A percentile compares a stretch with the other conserved stretches of the same genome.
Conservation (phyloP, 116 monocot species). For the Papilionanthe hybrid region DNA sequence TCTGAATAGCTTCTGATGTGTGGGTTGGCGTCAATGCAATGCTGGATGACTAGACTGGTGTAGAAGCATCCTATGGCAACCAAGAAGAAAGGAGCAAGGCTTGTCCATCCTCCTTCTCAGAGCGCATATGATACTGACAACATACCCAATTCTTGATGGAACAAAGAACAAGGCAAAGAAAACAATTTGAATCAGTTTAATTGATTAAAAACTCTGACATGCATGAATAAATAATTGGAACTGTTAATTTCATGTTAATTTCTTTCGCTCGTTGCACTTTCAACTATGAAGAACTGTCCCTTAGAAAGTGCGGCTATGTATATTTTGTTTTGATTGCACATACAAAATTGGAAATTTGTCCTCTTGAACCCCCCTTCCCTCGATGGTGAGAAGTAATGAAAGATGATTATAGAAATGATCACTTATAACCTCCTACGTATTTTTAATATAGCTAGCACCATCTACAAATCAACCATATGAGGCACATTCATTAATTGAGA, state of each 20-base stretch:
- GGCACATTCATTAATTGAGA: too few species aligned
- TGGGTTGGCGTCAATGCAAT: slow-evolving; percentile 33
- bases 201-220: background rate
- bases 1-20: slow-evolving; percentile 31
- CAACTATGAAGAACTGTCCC: too few species aligned
- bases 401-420: too few species aligned
- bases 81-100: slow-evolving; percentile 29
- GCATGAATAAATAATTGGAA: background rate
- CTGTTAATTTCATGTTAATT: background rate
- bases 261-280: background rate
- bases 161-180: background rate
- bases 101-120: slow-evolving; percentile 42
- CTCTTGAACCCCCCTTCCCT: too few species aligned
- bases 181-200: background rate
- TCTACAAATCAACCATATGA: too few species aligned
- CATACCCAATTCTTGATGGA: slow-evolving; percentile 32
- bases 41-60: slow-evolving; percentile 39
- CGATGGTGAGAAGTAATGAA: too few species aligned
- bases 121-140: slow-evolving; percentile 47
- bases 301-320: too few species aligned
- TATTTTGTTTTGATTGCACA: too few species aligned
- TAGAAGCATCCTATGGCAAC: slow-evolving; percentile 39
- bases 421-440: too few species aligned
- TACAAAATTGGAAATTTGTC: too few species aligned
- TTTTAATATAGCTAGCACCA: too few species aligned